Percentiles rank a stretch among this genome's conserved stretches.
phyloP scores from a whole-genome alignment of 306 rosid genomes.

The Ormosia semicastrata region DNA sequence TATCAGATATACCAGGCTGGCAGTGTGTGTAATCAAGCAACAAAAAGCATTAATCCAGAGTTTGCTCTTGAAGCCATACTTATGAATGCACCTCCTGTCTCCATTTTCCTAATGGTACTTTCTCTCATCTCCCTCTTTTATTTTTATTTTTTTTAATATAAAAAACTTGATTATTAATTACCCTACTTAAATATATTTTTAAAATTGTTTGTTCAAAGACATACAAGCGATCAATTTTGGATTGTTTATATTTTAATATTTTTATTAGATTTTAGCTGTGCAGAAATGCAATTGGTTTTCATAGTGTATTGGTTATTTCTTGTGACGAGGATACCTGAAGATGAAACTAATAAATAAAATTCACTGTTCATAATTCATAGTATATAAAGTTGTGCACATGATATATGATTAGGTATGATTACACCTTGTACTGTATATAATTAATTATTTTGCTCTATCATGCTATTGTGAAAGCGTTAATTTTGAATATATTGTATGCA shows the following conservation, averaged over 20 bases:
- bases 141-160: not conserved
- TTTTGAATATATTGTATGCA: not conserved
- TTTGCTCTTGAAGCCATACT: slow-evolving; percentile 68
- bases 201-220: not conserved
- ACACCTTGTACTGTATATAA: slow-evolving; percentile 4
- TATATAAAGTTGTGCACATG: not conserved
- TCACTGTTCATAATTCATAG: not conserved
- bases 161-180: not conserved
- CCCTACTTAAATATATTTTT: not conserved
- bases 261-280: slow-evolving; percentile 12
- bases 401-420: not conserved
- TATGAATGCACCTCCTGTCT: slow-evolving; percentile 61
- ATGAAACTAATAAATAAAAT: not conserved
- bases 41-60: slow-evolving; percentile 36
- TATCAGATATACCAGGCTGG: slow-evolving; percentile 55
- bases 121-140: slow-evolving; percentile 5
- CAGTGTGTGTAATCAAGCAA: slow-evolving; percentile 22
- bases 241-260: not conserved
- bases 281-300: slow-evolving; percentile 12
- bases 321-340: not conserved
- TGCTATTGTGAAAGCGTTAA: not conserved
- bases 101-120: slow-evolving; percentile 59
- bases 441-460: not conserved
- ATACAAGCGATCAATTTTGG: not conserved
- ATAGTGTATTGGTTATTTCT: not conserved